Percentiles rank a stretch among this genome's conserved stretches.
phyloP scores from a whole-genome alignment of 1,139 yeast genomes.

The Blastobotrys buckinghamii region DNA sequence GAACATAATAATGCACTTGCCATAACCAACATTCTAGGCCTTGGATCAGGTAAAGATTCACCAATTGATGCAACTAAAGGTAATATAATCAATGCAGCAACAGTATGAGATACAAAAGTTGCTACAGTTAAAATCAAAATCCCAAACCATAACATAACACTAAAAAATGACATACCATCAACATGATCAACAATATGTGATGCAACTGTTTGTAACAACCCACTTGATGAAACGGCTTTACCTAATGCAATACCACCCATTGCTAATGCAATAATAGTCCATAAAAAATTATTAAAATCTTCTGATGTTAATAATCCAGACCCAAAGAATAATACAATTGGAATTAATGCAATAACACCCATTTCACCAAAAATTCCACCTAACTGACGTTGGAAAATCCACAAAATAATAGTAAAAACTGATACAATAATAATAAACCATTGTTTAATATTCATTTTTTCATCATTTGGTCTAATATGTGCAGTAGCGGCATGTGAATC shows the following conservation, averaged over 20 bases:
- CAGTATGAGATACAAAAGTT: slow-evolving; percentile 92
- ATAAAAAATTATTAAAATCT: slow-evolving; percentile 86
- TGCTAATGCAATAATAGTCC: slow-evolving; percentile 90
- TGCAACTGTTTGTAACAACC: slow-evolving; percentile 76
- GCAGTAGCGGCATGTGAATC: slow-evolving; percentile 37
- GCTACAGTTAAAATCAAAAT: slow-evolving; percentile 74
- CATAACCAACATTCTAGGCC: slow-evolving; percentile 72
- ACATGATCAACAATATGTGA: slow-evolving; percentile 54
- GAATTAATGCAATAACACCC: slow-evolving; percentile 83
- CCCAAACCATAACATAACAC: slow-evolving; percentile 71
- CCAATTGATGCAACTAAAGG: slow-evolving; percentile 90
- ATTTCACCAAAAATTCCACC: slow-evolving; percentile 75
- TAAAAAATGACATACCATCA: slow-evolving; percentile 54
- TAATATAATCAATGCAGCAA: slow-evolving; percentile 84
- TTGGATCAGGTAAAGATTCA: slow-evolving; percentile 58
- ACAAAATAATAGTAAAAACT: slow-evolving; percentile 62
- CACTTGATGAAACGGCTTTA: slow-evolving; percentile 84
- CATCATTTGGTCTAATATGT: slow-evolving; percentile 54
- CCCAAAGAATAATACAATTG: slow-evolving; percentile 80
- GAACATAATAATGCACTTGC: slow-evolving; percentile 80
- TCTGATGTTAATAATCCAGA: slow-evolving; percentile 77
- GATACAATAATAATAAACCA: slow-evolving; percentile 64
- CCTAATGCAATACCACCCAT: slow-evolving; percentile 97
- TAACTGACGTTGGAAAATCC: slow-evolving; percentile 77
- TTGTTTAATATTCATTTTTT: slow-evolving; percentile 66